Conservation (phyloP, 163 green algal species). For the Scenedesmus sp. region DNA sequence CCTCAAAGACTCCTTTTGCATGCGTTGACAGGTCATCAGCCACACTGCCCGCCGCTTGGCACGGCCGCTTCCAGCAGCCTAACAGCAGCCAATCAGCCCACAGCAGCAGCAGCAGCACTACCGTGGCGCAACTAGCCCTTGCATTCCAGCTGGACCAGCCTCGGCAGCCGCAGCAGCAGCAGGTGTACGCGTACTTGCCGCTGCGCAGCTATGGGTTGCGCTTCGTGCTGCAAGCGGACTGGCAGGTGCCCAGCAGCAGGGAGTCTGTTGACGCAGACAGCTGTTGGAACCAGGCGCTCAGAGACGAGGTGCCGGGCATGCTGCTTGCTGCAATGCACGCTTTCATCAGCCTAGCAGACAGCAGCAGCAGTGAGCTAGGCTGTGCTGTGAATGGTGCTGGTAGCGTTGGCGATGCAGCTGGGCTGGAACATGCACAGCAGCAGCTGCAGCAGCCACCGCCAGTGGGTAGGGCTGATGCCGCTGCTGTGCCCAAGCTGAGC, state of each 20-base stretch:
- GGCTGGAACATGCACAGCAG: background rate
- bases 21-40: background rate
- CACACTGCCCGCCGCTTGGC: background rate
- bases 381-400: background rate
- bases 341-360: slow-evolving; percentile 5
- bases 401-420: background rate
- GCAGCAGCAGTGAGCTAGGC: background rate
- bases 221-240: slow-evolving; percentile 74
- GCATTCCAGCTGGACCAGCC: background rate
- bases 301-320: slow-evolving; percentile 53
- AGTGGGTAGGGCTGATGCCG: too few species aligned
- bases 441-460: background rate
- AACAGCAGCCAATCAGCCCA: background rate
- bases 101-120: background rate
- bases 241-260: slow-evolving; percentile 66
- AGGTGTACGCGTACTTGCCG: slow-evolving; percentile 71
- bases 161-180: slow-evolving; percentile 59
- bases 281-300: slow-evolving; percentile 70
- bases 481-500: slow-evolving; percentile 6
- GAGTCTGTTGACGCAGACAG: slow-evolving; percentile 68
- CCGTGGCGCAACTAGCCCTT: background rate
- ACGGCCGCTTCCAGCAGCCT: background rate
- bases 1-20: background rate
- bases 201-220: slow-evolving; percentile 68
- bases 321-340: slow-evolving; percentile 35